These are phyloP conservation scores for Pythium rhizo-oryzae DNA, from an alignment of 352 stramenopile species.

Conservation along the genomic window DNA sequence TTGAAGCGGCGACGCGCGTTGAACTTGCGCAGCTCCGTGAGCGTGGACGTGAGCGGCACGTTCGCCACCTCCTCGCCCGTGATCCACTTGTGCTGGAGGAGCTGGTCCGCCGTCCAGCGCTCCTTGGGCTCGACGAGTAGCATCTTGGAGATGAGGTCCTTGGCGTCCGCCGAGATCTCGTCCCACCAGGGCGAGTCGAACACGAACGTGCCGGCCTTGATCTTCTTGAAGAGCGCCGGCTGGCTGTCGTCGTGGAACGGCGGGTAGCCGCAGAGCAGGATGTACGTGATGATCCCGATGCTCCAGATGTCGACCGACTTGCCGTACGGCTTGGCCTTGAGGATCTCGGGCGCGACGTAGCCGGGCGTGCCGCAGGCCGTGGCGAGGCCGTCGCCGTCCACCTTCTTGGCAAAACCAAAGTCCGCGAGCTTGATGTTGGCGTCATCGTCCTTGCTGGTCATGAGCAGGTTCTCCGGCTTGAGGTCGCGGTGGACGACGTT, in stretches of 20 bases:
- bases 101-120: conserved; percentile 69
- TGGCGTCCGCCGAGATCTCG: conserved; percentile 68
- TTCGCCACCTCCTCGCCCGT: conserved; percentile 58
- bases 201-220: conserved; percentile 71
- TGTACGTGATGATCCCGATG: conserved; percentile 91
- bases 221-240: conserved; percentile 68
- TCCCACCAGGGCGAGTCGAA: conserved; percentile 87
- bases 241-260: conserved; percentile 94
- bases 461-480: conserved; percentile 89
- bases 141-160: conserved; percentile 91
- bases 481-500: conserved; percentile 87
- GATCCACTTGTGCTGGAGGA: conserved; percentile 92
- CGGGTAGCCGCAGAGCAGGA: conserved; percentile 81
- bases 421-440: conserved; percentile 84
- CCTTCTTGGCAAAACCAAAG: conserved; percentile 85
- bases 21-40: conserved; percentile 91
- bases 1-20: conserved; percentile 95
- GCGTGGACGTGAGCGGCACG: conserved; percentile 83
- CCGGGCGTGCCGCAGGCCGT: conserved; percentile 76
- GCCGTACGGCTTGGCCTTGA: conserved; percentile 70
- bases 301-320: conserved; percentile 90
- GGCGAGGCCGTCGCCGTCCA: conserved; percentile 56
- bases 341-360: conserved; percentile 84
- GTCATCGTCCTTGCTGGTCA: conserved; percentile 70
- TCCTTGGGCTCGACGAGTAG: conserved; percentile 86